Base-by-base conservation (phyloP, 805 yeast genomes). In the Myxozyma udenii region DNA sequence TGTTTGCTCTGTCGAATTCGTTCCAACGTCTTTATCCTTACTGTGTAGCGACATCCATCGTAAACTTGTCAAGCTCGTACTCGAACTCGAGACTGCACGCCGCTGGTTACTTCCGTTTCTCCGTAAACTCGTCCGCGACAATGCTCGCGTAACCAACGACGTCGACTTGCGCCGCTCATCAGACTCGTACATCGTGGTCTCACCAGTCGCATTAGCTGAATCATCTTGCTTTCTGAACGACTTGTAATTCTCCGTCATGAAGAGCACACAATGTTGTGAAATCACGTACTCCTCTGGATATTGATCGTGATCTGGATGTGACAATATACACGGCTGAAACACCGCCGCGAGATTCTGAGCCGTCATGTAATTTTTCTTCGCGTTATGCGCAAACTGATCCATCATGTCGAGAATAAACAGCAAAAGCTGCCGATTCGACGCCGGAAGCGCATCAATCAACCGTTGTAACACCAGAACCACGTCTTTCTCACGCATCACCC, bases 291-390 rank as follows among this genome's bases (percentile, higher is more conserved):
- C 97, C 28, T 82, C 87, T 0, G 97, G 97, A 38, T 84, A 80
- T 83, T 91, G 80, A 65, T 90, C 96, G 67, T 93, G 97, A 59
- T 77, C 78, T 3, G 96, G 95, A 67, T 91, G 98, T 7, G 95
- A 85, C 47, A 93, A 73, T 16, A 93, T 81, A n/a, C 96, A 86
- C 2, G 98, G 98, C 71, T 93, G 98, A 72, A 93, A 93, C 51
- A 93, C 87, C 1, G 98, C 96, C 0, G 98, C 95, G 58, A 93
- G 73, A 66, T 93, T 93, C 62, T 88, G 79, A 1, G 95, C 87
- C 1, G 96, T 82, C 99, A 93, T 93, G 58, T 87, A 73, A 66
- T 90, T 93, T 53, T 79, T 79, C 44, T 78, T 79, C 14, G 95
- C 77, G 63, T 85, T 83, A 53, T 84, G 80, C 39, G 89, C 85